Evolutionary conservation across 2,329 filamentous ascomycete species (phyloP).

Genomic region (Pestalotiopsis sp.): DNA sequence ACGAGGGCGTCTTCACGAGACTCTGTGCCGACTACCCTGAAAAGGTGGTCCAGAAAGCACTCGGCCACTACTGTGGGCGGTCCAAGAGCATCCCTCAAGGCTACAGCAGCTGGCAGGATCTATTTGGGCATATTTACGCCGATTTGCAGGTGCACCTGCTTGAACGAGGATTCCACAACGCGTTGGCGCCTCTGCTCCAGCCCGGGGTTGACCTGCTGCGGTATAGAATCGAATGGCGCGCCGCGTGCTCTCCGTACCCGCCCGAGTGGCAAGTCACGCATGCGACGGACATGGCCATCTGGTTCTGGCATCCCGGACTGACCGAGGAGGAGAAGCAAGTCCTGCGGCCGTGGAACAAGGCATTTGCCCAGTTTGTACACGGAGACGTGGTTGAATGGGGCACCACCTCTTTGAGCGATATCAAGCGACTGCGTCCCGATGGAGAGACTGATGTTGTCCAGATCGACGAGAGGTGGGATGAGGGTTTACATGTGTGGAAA

Average conservation of each 20-base stretch:
- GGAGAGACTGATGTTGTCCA: constrained; percentile 14
- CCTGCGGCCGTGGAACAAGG: constrained; percentile 14
- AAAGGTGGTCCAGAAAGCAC: not conserved
- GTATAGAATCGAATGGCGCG: constrained; percentile 17
- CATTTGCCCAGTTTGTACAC: constrained; percentile 11
- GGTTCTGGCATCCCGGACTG: constrained; percentile 17
- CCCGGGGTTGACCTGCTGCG: constrained; percentile 15
- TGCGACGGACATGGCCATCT: constrained; percentile 16
- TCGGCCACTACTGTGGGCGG: constrained; percentile 11
- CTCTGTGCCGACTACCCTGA: constrained; percentile 15
- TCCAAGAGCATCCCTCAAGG: not conserved
- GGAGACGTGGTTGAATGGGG: constrained; percentile 14
- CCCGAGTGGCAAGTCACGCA: constrained; percentile 17
- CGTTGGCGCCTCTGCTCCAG: constrained; percentile 7
- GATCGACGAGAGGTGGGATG: constrained; percentile 14
- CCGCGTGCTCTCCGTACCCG: constrained; percentile 8
- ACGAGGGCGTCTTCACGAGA: constrained; percentile 11
- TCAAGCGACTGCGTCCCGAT: constrained; percentile 7
- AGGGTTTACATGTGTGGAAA: constrained; percentile 16
- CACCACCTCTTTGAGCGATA: constrained; percentile 3
- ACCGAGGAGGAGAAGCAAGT: constrained; percentile 12
- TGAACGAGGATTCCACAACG: constrained; percentile 15
- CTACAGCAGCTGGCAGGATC: constrained; percentile 14
- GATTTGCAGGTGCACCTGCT: constrained; percentile 15
- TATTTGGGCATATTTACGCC: constrained; percentile 17